Percentiles rank a stretch among this genome's conserved stretches.
Conservation (phyloP, 768 basidiomycete genomes). For the Phanerodontia chrysosporium region DNA sequence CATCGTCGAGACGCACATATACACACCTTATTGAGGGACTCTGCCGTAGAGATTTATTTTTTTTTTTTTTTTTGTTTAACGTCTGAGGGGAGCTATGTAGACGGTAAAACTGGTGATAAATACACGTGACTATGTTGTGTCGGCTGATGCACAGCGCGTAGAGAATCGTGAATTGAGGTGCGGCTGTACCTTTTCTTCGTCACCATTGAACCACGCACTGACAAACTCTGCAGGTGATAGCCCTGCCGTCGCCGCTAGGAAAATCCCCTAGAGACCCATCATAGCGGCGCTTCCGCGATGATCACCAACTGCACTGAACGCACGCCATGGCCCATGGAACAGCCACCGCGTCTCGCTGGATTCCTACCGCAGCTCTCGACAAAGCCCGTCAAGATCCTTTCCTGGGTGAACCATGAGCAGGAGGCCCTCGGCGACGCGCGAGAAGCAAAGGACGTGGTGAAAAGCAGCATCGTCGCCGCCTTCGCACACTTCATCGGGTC, state of each 20-base stretch:
- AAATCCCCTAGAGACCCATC: not conserved
- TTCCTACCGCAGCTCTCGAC: not conserved
- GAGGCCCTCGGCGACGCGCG: not conserved
- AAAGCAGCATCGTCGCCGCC: not conserved
- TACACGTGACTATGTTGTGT: too few relatives aligned
- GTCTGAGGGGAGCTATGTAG: too few relatives aligned
- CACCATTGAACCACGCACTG: not conserved
- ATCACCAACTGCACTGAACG: not conserved
- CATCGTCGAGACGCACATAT: too few relatives aligned
- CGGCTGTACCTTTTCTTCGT: not conserved
- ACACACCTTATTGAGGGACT: too few relatives aligned
- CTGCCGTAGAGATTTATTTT: too few relatives aligned
- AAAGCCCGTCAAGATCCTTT: not conserved
- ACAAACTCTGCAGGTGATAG: not conserved
- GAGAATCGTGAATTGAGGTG: not conserved
- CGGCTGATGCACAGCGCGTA: too few relatives aligned
- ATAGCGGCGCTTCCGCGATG: not conserved
- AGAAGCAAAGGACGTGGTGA: not conserved
- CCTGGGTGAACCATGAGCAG: not conserved
- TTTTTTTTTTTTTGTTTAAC: too few relatives aligned
- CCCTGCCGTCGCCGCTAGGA: not conserved
- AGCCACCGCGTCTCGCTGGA: not conserved
- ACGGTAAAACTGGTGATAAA: too few relatives aligned
- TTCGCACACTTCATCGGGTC: not conserved
- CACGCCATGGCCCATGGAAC: constrained; percentile 2